phyloP scores from a whole-genome alignment of 164 flowering plant species.

The Chloranthus sessilifolius region DNA sequence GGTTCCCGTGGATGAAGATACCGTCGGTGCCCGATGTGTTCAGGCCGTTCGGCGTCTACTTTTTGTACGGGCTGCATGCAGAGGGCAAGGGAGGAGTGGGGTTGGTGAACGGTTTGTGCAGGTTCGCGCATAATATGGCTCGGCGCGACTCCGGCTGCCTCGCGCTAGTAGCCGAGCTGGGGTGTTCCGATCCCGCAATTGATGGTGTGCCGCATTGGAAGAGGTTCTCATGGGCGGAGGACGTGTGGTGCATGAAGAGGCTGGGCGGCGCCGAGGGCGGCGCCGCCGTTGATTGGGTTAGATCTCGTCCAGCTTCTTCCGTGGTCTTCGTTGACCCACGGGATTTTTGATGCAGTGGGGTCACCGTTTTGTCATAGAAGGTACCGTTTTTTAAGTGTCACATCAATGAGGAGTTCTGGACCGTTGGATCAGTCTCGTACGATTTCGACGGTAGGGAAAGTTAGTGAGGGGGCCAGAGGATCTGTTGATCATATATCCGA shows the following conservation, averaged over 20 bases:
- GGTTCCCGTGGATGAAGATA: conserved; percentile 56
- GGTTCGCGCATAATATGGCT: conserved; percentile 60
- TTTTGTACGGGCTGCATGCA: conserved; percentile 62
- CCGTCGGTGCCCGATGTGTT: conserved; percentile 71
- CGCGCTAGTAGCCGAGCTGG: conserved; percentile 69
- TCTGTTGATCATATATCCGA: too few relatives aligned
- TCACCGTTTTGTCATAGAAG: too few relatives aligned
- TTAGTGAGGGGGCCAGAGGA: too few relatives aligned
- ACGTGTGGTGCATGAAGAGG: conserved; percentile 71
- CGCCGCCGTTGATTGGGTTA: conserved; percentile 34
- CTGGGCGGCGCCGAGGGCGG: conserved; percentile 15
- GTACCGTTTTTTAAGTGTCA: too few relatives aligned
- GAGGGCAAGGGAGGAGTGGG: conserved; percentile 41
- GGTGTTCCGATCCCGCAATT: conserved; percentile 42
- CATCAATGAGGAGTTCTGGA: too few relatives aligned
- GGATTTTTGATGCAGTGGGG: conserved; percentile 61
- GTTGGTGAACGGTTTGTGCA: conserved; percentile 51
- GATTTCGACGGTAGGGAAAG: too few relatives aligned
- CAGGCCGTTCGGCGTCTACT: conserved; percentile 53
- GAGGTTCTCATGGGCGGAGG: conserved; percentile 58
- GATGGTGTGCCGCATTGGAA: conserved; percentile 64
- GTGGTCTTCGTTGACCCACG: conserved; percentile 64
- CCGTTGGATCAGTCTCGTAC: too few relatives aligned
- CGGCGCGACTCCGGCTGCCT: conserved; percentile 44
- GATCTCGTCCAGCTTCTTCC: conserved; percentile 4